These are phyloP conservation scores for Nigrospora osmanthi DNA, from an alignment of 2,329 filamentous ascomycete species.

Conservation along the genomic window DNA sequence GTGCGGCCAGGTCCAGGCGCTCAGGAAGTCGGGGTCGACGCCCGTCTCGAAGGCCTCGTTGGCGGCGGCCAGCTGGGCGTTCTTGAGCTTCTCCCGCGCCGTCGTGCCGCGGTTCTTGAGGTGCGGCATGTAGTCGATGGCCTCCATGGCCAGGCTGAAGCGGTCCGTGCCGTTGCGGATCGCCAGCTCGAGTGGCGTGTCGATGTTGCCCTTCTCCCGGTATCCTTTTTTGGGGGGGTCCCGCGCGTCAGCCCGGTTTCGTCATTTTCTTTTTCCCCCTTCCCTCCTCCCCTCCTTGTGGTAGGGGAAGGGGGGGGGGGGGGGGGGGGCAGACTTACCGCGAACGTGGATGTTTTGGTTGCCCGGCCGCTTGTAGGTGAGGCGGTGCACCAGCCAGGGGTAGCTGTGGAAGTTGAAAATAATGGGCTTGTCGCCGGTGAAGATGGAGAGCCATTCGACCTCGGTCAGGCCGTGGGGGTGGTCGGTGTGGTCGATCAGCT, in stretches of 20 bases:
- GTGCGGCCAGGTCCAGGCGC: slow-evolving; percentile 58
- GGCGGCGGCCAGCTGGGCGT: slow-evolving; percentile 55
- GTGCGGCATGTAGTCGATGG: slow-evolving; percentile 58
- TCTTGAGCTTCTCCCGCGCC: slow-evolving; percentile 56
- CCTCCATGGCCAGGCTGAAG: slow-evolving; percentile 69
- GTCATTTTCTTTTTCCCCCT: not conserved
- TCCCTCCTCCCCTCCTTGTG: too few species aligned
- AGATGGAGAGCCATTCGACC: slow-evolving; percentile 58
- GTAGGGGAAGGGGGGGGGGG: too few species aligned
- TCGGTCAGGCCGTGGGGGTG: slow-evolving; percentile 69
- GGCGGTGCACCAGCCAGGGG: slow-evolving; percentile 69
- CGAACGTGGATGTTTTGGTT: slow-evolving; percentile 63
- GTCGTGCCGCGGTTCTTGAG: slow-evolving; percentile 56
- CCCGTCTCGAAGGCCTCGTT: slow-evolving; percentile 63
- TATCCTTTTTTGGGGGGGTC: too few species aligned
- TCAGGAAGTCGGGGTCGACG: slow-evolving; percentile 58
- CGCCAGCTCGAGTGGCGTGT: slow-evolving; percentile 71
- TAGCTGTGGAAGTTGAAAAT: slow-evolving; percentile 85
- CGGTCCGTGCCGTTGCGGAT: slow-evolving; percentile 72
- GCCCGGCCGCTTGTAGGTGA: slow-evolving; percentile 69
- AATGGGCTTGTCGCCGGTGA: slow-evolving; percentile 64
- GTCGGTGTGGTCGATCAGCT: slow-evolving; percentile 60
- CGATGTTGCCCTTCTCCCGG: slow-evolving; percentile 78
- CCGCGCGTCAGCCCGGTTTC: not conserved
- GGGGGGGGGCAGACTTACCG: too few species aligned